Evolutionary conservation across 345 rosid species (phyloP).

Genomic region (Camelina laxa): DNA sequence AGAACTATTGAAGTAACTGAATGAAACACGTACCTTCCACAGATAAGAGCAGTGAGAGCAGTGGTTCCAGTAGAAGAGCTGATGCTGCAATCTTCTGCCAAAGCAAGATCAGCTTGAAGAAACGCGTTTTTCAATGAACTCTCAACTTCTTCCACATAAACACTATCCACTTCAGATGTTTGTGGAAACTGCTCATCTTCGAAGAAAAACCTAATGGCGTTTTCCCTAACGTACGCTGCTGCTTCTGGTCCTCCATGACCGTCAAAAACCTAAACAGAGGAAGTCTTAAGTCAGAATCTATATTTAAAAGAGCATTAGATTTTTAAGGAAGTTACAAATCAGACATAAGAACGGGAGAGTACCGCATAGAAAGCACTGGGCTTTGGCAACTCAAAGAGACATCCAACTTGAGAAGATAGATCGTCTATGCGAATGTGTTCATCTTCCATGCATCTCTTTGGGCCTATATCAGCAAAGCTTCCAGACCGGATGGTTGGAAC

Average conservation of each 20-base stretch:
- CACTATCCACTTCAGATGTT: constrained; percentile 56
- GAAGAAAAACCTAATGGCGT: constrained; percentile 71
- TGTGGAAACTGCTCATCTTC: constrained; percentile 64
- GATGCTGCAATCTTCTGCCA: constrained; percentile 68
- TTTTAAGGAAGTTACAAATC: not conserved
- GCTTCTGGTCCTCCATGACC: constrained; percentile 96
- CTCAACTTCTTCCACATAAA: constrained; percentile 63
- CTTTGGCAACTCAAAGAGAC: constrained; percentile 52
- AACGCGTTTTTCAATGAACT: constrained; percentile 63
- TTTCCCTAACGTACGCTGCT: constrained; percentile 68
- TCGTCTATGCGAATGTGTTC: constrained; percentile 87
- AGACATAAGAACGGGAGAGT: not conserved
- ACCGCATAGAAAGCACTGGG: constrained; percentile 94
- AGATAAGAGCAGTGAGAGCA: constrained; percentile 71
- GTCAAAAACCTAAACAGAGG: constrained; percentile 60
- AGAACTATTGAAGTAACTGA: not conserved
- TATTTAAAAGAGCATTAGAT: not conserved
- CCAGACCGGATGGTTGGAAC: constrained; percentile 82
- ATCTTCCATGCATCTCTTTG: constrained; percentile 76
- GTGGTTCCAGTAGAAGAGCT: constrained; percentile 86
- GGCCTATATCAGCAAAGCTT: constrained; percentile 73
- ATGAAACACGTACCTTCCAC: constrained; percentile 27
- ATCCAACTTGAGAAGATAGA: constrained; percentile 64
- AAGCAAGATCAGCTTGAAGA: constrained; percentile 73
- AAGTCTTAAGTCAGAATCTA: constrained; percentile 19